Conservation (phyloP, 108 stramenopile species). For the Cyclotella baltica region DNA sequence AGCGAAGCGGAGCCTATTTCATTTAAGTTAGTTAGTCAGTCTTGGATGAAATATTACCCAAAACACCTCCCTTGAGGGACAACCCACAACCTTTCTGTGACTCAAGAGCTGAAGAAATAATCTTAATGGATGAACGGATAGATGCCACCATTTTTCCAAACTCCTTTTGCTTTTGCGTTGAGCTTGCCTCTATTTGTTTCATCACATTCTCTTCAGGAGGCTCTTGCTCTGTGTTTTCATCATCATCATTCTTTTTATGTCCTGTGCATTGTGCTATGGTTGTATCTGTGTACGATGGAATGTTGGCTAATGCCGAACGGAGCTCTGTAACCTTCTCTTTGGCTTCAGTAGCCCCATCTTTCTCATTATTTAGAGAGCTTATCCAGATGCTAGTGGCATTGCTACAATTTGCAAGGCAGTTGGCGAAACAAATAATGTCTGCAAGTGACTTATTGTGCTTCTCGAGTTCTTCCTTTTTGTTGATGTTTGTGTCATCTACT, state of each 20-base stretch:
- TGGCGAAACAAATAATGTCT: constrained; percentile 35
- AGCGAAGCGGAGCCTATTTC: too few species aligned
- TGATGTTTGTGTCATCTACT: not conserved
- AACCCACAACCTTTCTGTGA: constrained; percentile 29
- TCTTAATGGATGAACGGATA: constrained; percentile 38
- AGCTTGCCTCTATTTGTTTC: constrained; percentile 15
- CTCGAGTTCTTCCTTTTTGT: constrained; percentile 21
- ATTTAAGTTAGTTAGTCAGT: constrained; percentile 45
- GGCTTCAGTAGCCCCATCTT: constrained; percentile 16
- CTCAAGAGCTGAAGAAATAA: constrained; percentile 42
- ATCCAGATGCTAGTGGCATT: constrained; percentile 43
- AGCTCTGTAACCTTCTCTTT: constrained; percentile 26
- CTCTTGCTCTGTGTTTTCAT: not conserved
- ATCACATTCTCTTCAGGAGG: not conserved
- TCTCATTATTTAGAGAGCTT: constrained; percentile 28
- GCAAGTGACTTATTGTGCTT: constrained; percentile 29
- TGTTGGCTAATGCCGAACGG: constrained; percentile 35
- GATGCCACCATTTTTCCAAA: constrained; percentile 31
- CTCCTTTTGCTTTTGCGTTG: constrained; percentile 37
- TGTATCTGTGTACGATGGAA: constrained; percentile 42
- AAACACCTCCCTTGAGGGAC: constrained; percentile 8
- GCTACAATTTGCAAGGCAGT: constrained; percentile 42
- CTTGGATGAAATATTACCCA: constrained; percentile 35
- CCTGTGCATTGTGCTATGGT: not conserved
- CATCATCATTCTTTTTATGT: constrained; percentile 46